phyloP scores from a whole-genome alignment of 345 rosid genomes.

The Eucalyptus brandiana region DNA sequence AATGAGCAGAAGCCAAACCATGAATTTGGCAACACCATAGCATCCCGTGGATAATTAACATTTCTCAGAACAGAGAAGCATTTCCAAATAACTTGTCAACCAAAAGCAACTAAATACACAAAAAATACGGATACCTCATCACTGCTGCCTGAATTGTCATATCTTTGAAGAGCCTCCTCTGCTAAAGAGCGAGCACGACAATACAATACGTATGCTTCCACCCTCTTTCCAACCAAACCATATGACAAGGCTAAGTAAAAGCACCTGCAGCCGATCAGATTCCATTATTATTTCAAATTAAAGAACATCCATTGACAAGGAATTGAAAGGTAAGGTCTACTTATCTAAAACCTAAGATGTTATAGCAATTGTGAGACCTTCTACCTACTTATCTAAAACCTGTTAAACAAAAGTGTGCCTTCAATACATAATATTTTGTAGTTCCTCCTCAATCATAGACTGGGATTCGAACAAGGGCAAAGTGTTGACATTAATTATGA shows the following conservation, averaged over 20 bases:
- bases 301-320: background rate
- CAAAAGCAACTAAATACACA: background rate
- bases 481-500: background rate
- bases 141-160: conserved; percentile 12
- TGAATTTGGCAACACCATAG: background rate
- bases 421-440: background rate
- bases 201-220: conserved; percentile 77
- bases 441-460: background rate
- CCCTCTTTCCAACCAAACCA: conserved; percentile 84
- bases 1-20: background rate
- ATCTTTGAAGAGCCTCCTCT: conserved; percentile 54
- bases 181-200: conserved; percentile 70
- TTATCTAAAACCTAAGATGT: background rate
- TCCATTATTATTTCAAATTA: background rate
- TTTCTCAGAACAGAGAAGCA: background rate
- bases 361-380: background rate
- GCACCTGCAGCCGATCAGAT: conserved; percentile 44
- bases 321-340: background rate
- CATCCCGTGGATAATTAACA: background rate
- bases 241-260: conserved; percentile 87
- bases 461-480: background rate
- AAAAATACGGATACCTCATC: conserved; percentile 36
- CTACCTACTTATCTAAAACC: background rate
- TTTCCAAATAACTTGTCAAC: background rate
- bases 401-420: background rate